Base-by-base conservation (phyloP, 805 yeast genomes). In the Metschnikowia baotianmanensis region DNA sequence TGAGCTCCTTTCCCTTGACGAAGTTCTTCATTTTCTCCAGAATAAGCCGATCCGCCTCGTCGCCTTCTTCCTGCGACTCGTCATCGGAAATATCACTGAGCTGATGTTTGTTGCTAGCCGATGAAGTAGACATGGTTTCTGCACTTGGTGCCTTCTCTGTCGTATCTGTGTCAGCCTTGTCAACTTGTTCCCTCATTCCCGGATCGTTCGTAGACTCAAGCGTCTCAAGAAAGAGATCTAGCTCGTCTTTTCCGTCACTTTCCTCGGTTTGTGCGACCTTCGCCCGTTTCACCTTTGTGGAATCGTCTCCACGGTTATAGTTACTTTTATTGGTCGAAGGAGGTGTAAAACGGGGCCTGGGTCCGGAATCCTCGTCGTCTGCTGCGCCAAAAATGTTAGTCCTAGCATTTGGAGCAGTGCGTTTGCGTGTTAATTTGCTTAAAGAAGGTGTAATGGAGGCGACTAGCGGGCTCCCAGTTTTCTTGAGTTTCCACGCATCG, bases 401-500 rank as follows among this genome's bases (percentile, higher is more conserved):
- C 6, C 21, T 26, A 6, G 38, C 20, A 7, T 9, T 21, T 19
- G 12, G 16, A 6, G 31, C 11, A 20, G 13, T 15, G 6, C 35
- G 28, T 16, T 30, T 37, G 9, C 28, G 20, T 8, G 40, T 24
- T n/a, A 35, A 17, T 20, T 15, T 26, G 28, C 17, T 36, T 15
- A 34, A 8, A 8, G 42, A n/a, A 10, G 6, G 6, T 10, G 11
- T 10, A 6, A 10, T 27, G 3, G 11, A n/a, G 2, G 31, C 7
- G 17, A 17, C 10, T 6, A 13, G 12, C 5, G 18, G 16, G 12
- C 9, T 10, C 12, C 29, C 37, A 4, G 37, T 16, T 33, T 38
- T 38, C 18, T 65, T 69, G 60, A 57, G 63, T 56, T 75, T 77
- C 82, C 83, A 78, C 19, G 75, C 78, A 41, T 72, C 76, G 0